A percentile compares a stretch with the other conserved stretches of the same genome.
Conservation (phyloP, 306 rosid genomes). For the Medicago truncatula region MtrunA17r5.0-ANR NC_053048.1:43360501-43361000, state of each 20-base stretch:
- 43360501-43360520: conserved; percentile 19
- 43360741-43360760: background rate
- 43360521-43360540: background rate
- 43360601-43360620: conserved; percentile 7
- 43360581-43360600: conserved; percentile 10
- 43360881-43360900: too few relatives aligned
- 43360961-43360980: conserved; percentile 30
- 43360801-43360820: conserved; percentile 1
- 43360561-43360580: background rate
- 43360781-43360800: conserved; percentile 28
- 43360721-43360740: conserved; percentile 19
- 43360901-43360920: conserved; percentile 11
- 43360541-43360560: conserved; percentile 15
- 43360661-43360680: conserved; percentile 21
- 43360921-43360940: conserved; percentile 16
- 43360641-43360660: conserved; percentile 24
- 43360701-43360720: conserved; percentile 34
- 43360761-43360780: conserved; percentile 20
- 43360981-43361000: conserved; percentile 18
- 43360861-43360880: conserved; percentile 38
- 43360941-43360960: conserved; percentile 15
- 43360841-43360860: conserved; percentile 31
- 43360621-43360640: conserved; percentile 11
- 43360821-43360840: background rate
- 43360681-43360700: conserved; percentile 27